phyloP scores from a whole-genome alignment of 148 eudicot genomes.

The Suaeda aralocaspica region DNA sequence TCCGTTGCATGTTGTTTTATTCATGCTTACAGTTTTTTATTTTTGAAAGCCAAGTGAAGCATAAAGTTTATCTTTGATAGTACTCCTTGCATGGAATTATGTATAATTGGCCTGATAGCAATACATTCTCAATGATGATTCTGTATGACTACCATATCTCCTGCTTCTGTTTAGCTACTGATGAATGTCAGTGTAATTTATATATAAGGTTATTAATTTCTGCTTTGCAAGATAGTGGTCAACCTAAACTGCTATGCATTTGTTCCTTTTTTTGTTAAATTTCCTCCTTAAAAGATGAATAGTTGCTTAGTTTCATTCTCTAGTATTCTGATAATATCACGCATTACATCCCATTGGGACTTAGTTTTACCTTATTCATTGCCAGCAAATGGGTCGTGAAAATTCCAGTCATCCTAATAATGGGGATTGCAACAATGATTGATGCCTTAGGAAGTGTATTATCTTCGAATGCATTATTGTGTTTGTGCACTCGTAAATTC shows the following conservation, averaged over 20 bases:
- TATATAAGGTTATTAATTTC: not conserved
- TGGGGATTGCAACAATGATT: slow-evolving; percentile 78
- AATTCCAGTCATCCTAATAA: slow-evolving; percentile 68
- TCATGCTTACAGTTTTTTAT: no score
- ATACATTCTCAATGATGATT: no score
- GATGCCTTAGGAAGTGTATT: slow-evolving; percentile 62
- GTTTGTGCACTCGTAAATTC: slow-evolving; percentile 49
- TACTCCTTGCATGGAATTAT: no score
- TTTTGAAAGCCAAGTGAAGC: no score
- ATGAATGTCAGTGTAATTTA: not conserved
- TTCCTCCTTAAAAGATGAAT: not conserved
- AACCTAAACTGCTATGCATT: not conserved
- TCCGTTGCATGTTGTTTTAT: no score
- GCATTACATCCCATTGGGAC: not conserved
- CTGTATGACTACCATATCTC: not conserved
- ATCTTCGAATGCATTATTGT: slow-evolving; percentile 49
- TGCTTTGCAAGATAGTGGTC: not conserved
- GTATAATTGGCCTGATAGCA: no score
- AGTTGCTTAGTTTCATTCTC: not conserved
- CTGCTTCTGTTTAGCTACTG: not conserved
- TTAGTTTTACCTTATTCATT: slow-evolving; percentile 16
- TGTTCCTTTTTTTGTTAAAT: not conserved
- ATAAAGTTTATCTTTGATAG: no score
- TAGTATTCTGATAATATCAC: not conserved
- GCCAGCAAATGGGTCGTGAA: slow-evolving; percentile 89